Conservation (phyloP, 768 basidiomycete species). For the Lactarius deliciosus region DNA sequence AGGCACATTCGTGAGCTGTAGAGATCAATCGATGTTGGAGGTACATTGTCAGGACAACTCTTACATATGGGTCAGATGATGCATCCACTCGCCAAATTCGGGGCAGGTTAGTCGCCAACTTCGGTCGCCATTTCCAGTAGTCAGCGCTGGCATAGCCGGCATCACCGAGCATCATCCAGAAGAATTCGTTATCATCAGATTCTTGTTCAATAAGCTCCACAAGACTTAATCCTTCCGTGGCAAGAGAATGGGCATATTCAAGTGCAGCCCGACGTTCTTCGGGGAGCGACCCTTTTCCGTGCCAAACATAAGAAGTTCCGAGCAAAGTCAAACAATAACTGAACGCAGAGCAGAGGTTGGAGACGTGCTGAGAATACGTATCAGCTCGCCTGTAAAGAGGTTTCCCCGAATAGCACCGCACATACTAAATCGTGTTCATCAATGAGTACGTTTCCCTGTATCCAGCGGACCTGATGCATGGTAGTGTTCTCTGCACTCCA, state of each 20-base stretch:
- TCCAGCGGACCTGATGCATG: slow-evolving; percentile 70
- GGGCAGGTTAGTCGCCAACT: slow-evolving; percentile 40
- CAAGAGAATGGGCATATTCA: slow-evolving; percentile 55
- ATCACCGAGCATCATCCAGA: slow-evolving; percentile 85
- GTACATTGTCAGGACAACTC: neutral
- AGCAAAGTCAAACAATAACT: slow-evolving; percentile 76
- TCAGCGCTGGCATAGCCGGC: slow-evolving; percentile 73
- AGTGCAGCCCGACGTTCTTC: slow-evolving; percentile 62
- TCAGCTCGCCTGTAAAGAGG: slow-evolving; percentile 11
- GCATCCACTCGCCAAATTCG: slow-evolving; percentile 64
- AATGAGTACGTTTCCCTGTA: slow-evolving; percentile 52
- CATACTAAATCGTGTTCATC: slow-evolving; percentile 74
- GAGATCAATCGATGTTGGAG: slow-evolving; percentile 11
- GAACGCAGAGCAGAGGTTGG: slow-evolving; percentile 80
- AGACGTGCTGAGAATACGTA: slow-evolving; percentile 45
- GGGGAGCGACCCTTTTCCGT: slow-evolving; percentile 66
- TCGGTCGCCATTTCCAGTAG: slow-evolving; percentile 75
- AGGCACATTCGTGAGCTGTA: slow-evolving; percentile 49
- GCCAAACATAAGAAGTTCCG: slow-evolving; percentile 75
- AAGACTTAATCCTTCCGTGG: slow-evolving; percentile 40
- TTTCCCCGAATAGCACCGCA: slow-evolving; percentile 13
- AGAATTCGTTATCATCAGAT: slow-evolving; percentile 71
- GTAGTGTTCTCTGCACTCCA: slow-evolving; percentile 81
- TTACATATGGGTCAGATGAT: slow-evolving; percentile 5
- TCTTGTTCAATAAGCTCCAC: slow-evolving; percentile 66